These are phyloP conservation scores for Candida krabiensis DNA, from an alignment of 805 yeast genomes.

Conservation along the genomic window DNA sequence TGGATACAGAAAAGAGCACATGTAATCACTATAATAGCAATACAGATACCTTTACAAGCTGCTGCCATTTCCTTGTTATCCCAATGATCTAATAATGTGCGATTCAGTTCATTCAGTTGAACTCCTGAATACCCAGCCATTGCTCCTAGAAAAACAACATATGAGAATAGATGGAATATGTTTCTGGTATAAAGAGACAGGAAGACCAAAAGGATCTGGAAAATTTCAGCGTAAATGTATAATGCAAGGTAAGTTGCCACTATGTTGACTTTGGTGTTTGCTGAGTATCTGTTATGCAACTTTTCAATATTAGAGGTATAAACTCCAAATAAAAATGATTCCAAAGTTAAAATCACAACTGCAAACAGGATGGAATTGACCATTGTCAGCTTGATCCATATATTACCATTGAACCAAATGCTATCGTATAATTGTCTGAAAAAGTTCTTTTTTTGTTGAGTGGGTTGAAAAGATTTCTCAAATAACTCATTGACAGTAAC, in stretches of 20 bases:
- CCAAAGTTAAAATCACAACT: slow-evolving; percentile 35
- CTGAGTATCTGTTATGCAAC: too few species aligned
- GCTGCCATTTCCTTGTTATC: slow-evolving; percentile 27
- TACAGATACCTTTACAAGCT: slow-evolving; percentile 38
- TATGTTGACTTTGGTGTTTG: slow-evolving; percentile 13
- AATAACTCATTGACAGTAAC: slow-evolving; percentile 8
- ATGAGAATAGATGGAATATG: slow-evolving; percentile 36
- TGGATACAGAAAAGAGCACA: slow-evolving; percentile 37
- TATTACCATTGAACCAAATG: slow-evolving; percentile 16
- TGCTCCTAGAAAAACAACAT: slow-evolving; percentile 34
- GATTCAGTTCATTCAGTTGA: slow-evolving; percentile 38
- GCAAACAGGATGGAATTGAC: slow-evolving; percentile 36
- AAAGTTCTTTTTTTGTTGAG: slow-evolving; percentile 2
- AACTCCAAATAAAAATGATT: slow-evolving; percentile 40
- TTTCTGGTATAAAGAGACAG: slow-evolving; percentile 38
- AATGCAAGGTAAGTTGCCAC: slow-evolving; percentile 40
- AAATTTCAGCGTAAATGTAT: slow-evolving; percentile 44
- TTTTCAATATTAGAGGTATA: slow-evolving; percentile 34
- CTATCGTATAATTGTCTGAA: slow-evolving; percentile 6
- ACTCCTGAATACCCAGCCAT: slow-evolving; percentile 47
- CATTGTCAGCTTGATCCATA: slow-evolving; percentile 27
- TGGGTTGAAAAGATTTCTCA: slow-evolving; percentile 9
- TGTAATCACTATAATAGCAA: slow-evolving; percentile 38
- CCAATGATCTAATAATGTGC: slow-evolving; percentile 22
- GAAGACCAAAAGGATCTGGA: slow-evolving; percentile 38